phyloP scores from a whole-genome alignment of 148 eudicot species.

The Beta vulgaris region DNA sequence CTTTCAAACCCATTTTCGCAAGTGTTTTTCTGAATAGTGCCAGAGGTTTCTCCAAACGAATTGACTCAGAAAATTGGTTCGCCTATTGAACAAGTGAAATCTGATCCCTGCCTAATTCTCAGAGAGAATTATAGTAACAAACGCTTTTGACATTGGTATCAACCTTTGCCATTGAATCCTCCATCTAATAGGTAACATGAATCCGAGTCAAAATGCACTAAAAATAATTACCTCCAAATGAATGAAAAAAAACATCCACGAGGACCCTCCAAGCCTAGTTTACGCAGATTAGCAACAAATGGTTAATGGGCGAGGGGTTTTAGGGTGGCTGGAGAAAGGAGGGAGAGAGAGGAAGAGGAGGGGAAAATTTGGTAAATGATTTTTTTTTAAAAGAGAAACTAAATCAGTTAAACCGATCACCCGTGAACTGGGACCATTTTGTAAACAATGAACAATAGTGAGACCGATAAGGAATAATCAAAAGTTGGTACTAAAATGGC shows the following conservation, averaged over 20 bases:
- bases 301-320: too few relatives aligned
- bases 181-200: constrained; percentile 49
- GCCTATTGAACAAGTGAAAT: constrained; percentile 78
- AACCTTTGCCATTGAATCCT: constrained; percentile 58
- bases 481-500: too few relatives aligned
- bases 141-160: constrained; percentile 80
- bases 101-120: constrained; percentile 78
- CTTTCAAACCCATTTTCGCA: constrained; percentile 86
- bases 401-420: too few relatives aligned
- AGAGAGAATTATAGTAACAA: constrained; percentile 78
- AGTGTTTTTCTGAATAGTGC: constrained; percentile 73
- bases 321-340: too few relatives aligned
- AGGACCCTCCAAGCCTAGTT: not conserved
- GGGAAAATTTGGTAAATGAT: too few relatives aligned
- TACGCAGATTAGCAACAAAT: not conserved
- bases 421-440: too few relatives aligned
- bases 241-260: not conserved
- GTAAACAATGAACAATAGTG: too few relatives aligned
- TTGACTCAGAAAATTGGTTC: constrained; percentile 59
- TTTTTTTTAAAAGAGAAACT: too few relatives aligned
- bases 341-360: too few relatives aligned
- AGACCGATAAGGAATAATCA: too few relatives aligned
- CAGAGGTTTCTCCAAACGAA: constrained; percentile 78
- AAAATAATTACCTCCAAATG: not conserved
- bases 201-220: not conserved